Evolutionary conservation across 2,329 filamentous ascomycete genomes (phyloP), one percentile per base, ranked within the genome.

Genomic region (Sclerotinia spermophila): DNA sequence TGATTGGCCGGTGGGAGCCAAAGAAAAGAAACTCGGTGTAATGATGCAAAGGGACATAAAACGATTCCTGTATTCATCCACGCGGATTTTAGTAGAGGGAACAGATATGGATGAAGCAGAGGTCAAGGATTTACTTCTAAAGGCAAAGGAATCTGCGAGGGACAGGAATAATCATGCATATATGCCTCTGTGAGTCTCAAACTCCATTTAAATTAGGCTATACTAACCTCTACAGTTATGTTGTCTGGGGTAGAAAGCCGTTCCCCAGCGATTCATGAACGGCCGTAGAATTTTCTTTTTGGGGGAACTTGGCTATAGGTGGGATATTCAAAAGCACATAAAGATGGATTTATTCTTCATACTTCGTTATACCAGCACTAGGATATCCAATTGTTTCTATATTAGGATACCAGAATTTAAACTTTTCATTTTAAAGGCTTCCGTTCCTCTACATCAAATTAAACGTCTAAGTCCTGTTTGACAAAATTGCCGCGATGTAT

Each of bases 1-100:
- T 48, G 80, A 80, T 10, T 88, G 87, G 87, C 80, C 86, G 1
- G 84, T 82, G 72, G 79, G 75, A 6, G 65, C 71, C 33, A 71
- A 67, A 33, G 64, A 74, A 70, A 77, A 76, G 71, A 59, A 19
- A 10, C 40, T 76, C 27, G 76, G 73, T 4, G 71, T 65, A 64
- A n/a, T 66, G 51, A 44, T 59, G 62, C 72, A 76, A 7, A 71
- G 72, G 44, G 73, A 75, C 65, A 53, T 76, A 58, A 67, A 35
- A 15, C 21, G 21, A 33, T 48, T 11, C 3, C 33, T 70, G 40
- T 67, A 55, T 48, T 67, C 62, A 5, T 58, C 40, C 8, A 59
- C 30, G 42, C 21, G n/a, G 27, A 33, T 42, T 27, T 17, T 69
- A 33, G 11, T 33, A 19, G 42, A 69, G 21, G 42, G 42, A 8